These are phyloP conservation scores for Malus hybrid DNA, from an alignment of 331 rosid species.

Conservation along the genomic window DNA sequence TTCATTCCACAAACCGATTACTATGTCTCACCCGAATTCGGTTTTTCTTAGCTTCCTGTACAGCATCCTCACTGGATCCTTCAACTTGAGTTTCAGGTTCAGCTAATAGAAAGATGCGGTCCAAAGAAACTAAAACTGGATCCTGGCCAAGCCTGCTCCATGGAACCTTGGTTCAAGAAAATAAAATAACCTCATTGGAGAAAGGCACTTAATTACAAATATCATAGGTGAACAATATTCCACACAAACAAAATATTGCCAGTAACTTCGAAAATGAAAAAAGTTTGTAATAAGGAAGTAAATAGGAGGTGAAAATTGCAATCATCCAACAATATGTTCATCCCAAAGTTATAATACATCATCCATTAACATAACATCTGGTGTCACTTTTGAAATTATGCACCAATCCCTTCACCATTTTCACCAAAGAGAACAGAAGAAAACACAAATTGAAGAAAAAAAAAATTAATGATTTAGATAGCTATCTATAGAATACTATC, in stretches of 20 bases:
- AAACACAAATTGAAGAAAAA: not conserved
- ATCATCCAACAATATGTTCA: not conserved
- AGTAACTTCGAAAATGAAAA: not conserved
- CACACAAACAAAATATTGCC: not conserved
- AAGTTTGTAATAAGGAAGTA: not conserved
- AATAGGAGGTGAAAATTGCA: not conserved
- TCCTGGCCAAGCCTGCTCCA: constrained; percentile 99
- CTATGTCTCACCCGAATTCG: constrained; percentile 53
- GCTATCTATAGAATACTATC: not conserved
- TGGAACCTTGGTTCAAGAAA: constrained; percentile 60
- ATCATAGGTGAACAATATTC: not conserved
- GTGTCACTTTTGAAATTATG: not conserved
- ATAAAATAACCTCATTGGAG: constrained; percentile 14
- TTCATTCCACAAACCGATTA: not conserved
- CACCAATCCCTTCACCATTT: not conserved
- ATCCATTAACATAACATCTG: not conserved
- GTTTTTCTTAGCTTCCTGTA: constrained; percentile 87
- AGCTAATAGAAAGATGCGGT: constrained; percentile 87
- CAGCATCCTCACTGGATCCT: constrained; percentile 71
- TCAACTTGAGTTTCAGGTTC: constrained; percentile 95
- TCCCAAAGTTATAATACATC: not conserved
- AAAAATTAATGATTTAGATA: not conserved
- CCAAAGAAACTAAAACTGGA: constrained; percentile 84
- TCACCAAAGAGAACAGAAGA: not conserved
- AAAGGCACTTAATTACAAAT: not conserved